These are phyloP conservation scores for Diplogelasinospora grovesii DNA, from an alignment of 495 filamentous ascomycete species.

Conservation along the genomic window DNA sequence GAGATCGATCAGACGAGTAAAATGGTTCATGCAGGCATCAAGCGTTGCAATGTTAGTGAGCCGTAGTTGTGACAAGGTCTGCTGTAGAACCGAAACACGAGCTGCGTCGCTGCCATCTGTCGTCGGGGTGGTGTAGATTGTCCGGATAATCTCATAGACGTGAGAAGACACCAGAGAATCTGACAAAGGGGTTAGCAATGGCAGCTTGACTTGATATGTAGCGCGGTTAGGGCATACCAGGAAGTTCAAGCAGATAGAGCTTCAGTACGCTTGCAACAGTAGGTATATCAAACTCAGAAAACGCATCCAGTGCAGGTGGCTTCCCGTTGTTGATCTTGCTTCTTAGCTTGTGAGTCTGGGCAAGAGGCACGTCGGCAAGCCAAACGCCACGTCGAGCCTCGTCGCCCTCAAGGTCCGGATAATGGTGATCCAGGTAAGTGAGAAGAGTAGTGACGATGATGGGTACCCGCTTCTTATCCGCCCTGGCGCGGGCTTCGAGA, in stretches of 20 bases:
- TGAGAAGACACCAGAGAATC: slow-evolving; percentile 97
- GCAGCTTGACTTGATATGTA: neutral
- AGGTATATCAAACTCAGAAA: slow-evolving; percentile 84
- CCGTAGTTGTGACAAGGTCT: slow-evolving; percentile 87
- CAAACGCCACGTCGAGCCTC: slow-evolving; percentile 89
- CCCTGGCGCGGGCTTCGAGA: slow-evolving; percentile 85
- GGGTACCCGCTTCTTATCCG: slow-evolving; percentile 91
- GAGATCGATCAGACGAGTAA: slow-evolving; percentile 91
- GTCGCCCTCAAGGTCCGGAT: slow-evolving; percentile 95
- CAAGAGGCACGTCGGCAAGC: slow-evolving; percentile 84
- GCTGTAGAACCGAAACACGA: slow-evolving; percentile 88
- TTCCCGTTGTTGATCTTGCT: slow-evolving; percentile 83
- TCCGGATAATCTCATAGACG: slow-evolving; percentile 98
- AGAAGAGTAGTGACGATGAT: slow-evolving; percentile 87
- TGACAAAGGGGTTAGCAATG: slow-evolving; percentile 28
- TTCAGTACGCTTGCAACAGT: slow-evolving; percentile 92
- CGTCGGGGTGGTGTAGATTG: slow-evolving; percentile 83
- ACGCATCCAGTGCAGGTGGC: slow-evolving; percentile 62
- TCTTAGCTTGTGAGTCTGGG: slow-evolving; percentile 78
- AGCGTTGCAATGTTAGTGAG: slow-evolving; percentile 97
- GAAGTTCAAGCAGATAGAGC: slow-evolving; percentile 91
- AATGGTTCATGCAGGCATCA: slow-evolving; percentile 96
- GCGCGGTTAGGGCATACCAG: slow-evolving; percentile 52
- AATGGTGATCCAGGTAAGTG: slow-evolving; percentile 91
- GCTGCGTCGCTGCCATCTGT: slow-evolving; percentile 58